Percentiles rank a stretch among this genome's conserved stretches.
Conservation (phyloP, 805 yeast genomes). For the Starmerella davenportii region DNA sequence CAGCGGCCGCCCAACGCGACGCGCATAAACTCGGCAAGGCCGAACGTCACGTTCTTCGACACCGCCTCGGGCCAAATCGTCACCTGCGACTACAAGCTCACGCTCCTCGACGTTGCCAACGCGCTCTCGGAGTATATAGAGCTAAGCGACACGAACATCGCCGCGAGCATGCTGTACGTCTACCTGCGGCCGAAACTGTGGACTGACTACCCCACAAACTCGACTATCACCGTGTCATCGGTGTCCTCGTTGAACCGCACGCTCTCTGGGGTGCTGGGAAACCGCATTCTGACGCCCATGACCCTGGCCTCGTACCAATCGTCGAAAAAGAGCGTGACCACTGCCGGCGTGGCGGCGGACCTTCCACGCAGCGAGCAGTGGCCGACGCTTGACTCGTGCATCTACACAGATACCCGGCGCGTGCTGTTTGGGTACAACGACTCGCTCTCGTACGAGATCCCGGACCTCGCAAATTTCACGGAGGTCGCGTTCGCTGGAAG, state of each 20-base stretch:
- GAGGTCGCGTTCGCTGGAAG: conserved; percentile 5
- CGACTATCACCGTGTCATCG: not conserved
- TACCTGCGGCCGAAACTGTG: conserved; percentile 20
- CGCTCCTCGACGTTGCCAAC: conserved; percentile 8
- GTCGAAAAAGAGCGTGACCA: not conserved
- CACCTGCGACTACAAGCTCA: conserved; percentile 11
- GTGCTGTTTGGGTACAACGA: conserved; percentile 6
- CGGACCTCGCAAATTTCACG: conserved; percentile 1
- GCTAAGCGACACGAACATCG: conserved; percentile 30
- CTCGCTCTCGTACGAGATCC: not conserved
- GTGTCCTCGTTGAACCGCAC: conserved; percentile 1
- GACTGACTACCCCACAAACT: not conserved
- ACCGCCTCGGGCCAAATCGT: not conserved
- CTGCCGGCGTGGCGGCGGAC: not conserved
- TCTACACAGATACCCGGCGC: conserved; percentile 9
- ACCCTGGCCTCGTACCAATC: not conserved
- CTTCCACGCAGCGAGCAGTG: conserved; percentile 6
- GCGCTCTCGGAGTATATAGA: conserved; percentile 24
- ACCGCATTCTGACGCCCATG: conserved; percentile 13
- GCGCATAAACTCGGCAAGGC: not conserved
- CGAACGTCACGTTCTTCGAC: not conserved
- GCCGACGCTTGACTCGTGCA: conserved; percentile 12
- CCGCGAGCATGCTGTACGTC: conserved; percentile 29
- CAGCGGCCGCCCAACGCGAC: conserved; percentile 13
- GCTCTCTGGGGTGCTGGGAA: conserved; percentile 1